Percentiles rank a stretch among this genome's conserved stretches.
Conservation (phyloP, 805 yeast species). For the Lipomyces spencermartinsiae region DNA sequence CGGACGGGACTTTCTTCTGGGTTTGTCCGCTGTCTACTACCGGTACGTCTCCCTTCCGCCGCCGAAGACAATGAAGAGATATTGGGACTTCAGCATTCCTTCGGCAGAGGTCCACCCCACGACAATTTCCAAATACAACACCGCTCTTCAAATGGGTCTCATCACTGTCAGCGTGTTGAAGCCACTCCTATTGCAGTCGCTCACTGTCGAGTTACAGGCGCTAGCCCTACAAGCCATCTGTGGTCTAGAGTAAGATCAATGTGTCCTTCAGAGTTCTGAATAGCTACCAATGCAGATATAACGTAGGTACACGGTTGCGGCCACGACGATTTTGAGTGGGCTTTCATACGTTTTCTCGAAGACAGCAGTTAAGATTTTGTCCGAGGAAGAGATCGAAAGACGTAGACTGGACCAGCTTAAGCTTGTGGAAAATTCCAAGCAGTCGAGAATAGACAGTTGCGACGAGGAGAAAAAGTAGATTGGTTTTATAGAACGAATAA, state of each 20-base stretch:
- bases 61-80: conserved; percentile 74
- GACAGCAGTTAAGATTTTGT: conserved; percentile 66
- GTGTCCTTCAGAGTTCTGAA: neutral
- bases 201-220: conserved; percentile 45
- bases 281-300: conserved; percentile 39
- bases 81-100: conserved; percentile 78
- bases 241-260: conserved; percentile 31
- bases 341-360: conserved; percentile 73
- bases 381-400: conserved; percentile 37
- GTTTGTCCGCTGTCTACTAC: conserved; percentile 71
- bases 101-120: conserved; percentile 91
- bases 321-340: conserved; percentile 81
- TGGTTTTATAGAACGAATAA: neutral
- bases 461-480: neutral
- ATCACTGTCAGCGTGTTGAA: conserved; percentile 67
- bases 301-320: conserved; percentile 62
- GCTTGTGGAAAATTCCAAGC: neutral
- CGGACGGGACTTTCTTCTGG: conserved; percentile 82
- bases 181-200: conserved; percentile 55
- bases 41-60: conserved; percentile 75
- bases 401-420: conserved; percentile 40
- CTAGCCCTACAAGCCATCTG: conserved; percentile 38
- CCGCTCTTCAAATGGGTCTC: conserved; percentile 90
- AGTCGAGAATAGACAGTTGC: neutral
- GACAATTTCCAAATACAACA: conserved; percentile 66